Evolutionary conservation across 495 filamentous ascomycete species (phyloP).

Genomic region (Daldinia loculata): DNA sequence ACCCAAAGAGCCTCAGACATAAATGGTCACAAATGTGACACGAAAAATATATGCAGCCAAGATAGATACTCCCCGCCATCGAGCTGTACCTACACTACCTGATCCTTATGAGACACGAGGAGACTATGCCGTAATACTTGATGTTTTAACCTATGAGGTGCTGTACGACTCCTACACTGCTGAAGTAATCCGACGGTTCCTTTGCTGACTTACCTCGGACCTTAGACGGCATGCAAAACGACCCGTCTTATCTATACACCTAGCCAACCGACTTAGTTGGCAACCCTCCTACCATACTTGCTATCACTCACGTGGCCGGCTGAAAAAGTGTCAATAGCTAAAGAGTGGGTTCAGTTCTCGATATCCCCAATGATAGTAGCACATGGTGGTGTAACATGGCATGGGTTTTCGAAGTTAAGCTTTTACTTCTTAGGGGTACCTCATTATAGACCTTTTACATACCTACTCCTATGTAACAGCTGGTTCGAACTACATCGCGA

Average conservation of each 20-base stretch:
- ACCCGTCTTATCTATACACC: constrained; percentile 32
- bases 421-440: constrained; percentile 17
- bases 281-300: background rate
- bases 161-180: background rate
- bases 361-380: background rate
- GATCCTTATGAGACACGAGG: background rate
- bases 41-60: constrained; percentile 11
- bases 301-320: constrained; percentile 21
- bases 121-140: too few species aligned
- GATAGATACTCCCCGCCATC: constrained; percentile 27
- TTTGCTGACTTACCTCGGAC: constrained; percentile 7
- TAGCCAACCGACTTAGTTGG: constrained; percentile 12
- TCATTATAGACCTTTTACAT: constrained; percentile 6
- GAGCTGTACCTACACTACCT: background rate
- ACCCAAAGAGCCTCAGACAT: constrained; percentile 32
- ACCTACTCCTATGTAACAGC: background rate
- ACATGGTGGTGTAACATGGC: constrained; percentile 26
- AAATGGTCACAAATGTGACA: background rate
- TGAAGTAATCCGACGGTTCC: background rate
- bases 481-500: constrained; percentile 11
- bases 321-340: constrained; percentile 3
- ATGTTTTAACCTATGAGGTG: too few species aligned
- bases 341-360: too few species aligned
- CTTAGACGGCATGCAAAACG: constrained; percentile 32
- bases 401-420: background rate